Evolutionary conservation across 2,329 filamentous ascomycete species (phyloP).

Genomic region (Fonsecaea pugnacius): DNA sequence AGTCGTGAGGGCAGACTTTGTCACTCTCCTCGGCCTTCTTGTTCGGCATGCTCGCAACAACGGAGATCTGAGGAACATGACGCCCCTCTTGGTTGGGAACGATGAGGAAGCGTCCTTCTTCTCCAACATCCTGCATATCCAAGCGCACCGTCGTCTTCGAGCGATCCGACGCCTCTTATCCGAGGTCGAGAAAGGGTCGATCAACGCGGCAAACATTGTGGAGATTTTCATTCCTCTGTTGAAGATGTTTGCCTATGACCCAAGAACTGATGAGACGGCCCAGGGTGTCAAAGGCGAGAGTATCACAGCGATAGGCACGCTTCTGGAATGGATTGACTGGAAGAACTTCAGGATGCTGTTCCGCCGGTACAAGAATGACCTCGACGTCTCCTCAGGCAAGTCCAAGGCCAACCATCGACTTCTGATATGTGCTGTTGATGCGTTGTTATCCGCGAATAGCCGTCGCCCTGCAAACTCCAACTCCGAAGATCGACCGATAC

Average conservation of each 20-base stretch:
- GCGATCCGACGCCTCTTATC: slow-evolving; percentile 77
- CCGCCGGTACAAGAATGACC: slow-evolving; percentile 79
- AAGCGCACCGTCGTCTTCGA: slow-evolving; percentile 81
- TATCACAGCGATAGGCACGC: slow-evolving; percentile 74
- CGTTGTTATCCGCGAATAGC: slow-evolving; percentile 63
- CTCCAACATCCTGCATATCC: slow-evolving; percentile 87
- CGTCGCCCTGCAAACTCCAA: slow-evolving; percentile 37
- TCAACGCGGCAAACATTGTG: slow-evolving; percentile 77
- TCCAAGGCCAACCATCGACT: slow-evolving; percentile 79
- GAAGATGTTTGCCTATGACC: slow-evolving; percentile 91
- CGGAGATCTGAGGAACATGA: slow-evolving; percentile 73
- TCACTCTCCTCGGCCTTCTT: slow-evolving; percentile 78
- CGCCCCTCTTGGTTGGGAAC: slow-evolving; percentile 68
- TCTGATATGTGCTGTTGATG: slow-evolving; percentile 79
- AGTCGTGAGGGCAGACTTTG: slow-evolving; percentile 79
- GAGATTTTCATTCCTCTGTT: slow-evolving; percentile 88
- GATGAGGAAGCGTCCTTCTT: slow-evolving; percentile 89
- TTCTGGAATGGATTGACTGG: slow-evolving; percentile 83
- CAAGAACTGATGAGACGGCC: slow-evolving; percentile 73
- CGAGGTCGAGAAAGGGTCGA: slow-evolving; percentile 65
- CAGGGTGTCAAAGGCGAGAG: slow-evolving; percentile 86
- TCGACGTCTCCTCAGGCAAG: slow-evolving; percentile 67
- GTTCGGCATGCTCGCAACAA: slow-evolving; percentile 72
- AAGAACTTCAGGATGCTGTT: slow-evolving; percentile 84
- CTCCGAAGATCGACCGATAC: slow-evolving; percentile 36